Percentiles rank a stretch among this genome's conserved stretches.
Conservation (phyloP, 176 grass and related monocot genomes). For the Miscanthus lutarioriparius region DNA sequence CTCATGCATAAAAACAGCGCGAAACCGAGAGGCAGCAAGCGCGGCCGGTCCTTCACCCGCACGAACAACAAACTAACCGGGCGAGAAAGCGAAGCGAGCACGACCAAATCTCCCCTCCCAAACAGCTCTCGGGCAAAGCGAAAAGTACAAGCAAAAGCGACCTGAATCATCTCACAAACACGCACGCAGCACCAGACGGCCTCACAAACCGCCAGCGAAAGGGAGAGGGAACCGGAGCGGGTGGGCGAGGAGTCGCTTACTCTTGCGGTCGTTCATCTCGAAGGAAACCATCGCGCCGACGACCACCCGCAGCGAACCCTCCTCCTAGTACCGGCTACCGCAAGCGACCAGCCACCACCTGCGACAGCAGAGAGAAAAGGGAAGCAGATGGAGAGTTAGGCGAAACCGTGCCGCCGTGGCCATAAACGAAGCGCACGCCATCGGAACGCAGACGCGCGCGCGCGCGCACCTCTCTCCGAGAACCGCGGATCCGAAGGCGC, state of each 20-base stretch:
- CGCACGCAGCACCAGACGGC: neutral
- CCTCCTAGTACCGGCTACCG: constrained; percentile 11
- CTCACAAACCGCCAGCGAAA: constrained; percentile 15
- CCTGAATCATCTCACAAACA: constrained; percentile 6
- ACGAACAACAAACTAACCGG: neutral
- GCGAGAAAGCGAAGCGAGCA: constrained; percentile 7
- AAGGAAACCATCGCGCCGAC: constrained; percentile 69
- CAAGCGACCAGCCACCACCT: constrained; percentile 1
- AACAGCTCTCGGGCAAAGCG: neutral
- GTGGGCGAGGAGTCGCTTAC: constrained; percentile 42
- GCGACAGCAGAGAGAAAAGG: neutral
- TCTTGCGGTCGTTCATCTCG: constrained; percentile 79
- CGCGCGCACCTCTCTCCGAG: constrained; percentile 25
- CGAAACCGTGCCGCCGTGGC: neutral
- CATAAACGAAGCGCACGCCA: neutral
- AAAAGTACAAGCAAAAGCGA: constrained; percentile 20
- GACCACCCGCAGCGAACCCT: neutral
- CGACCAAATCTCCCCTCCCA: neutral
- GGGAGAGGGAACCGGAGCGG: too few relatives aligned
- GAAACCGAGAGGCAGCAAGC: neutral
- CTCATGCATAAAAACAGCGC: neutral
- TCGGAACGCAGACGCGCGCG: neutral
- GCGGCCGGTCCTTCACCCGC: neutral
- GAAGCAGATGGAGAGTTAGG: neutral
- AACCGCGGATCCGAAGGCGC: constrained; percentile 10